Evolutionary conservation across 2,329 filamentous ascomycete species (phyloP), one percentile per base, ranked within the genome.

Genomic region (Fusarium euwallaceae): DNA sequence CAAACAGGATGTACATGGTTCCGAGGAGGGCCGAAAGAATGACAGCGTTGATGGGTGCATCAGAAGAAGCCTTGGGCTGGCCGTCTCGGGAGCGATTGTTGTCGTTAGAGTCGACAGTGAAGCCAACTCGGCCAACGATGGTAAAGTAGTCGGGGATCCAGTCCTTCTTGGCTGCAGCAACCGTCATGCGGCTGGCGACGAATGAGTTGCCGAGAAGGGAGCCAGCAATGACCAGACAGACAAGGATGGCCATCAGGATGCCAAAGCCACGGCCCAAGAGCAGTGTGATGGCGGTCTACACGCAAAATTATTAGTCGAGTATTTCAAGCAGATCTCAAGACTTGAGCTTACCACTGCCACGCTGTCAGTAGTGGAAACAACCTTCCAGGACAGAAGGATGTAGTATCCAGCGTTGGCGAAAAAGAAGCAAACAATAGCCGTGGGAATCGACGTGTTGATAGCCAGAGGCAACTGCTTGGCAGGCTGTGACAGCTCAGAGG

Each of bases 171-270:
- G 88, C 86, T 0, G 90, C 90, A 2, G 90, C 88, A 4, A 92
- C 88, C 0, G 88, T 87, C 85, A 92, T 90, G 32, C 90, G 87
- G 10, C 90, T 88, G 0, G 88, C 88, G 0, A 92, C 87, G 72
- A 92, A 92, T 0, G 90, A 90, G 78, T 92, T 92, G 27, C 89
- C 89, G 0, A 91, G 87, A 0, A 92, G 83, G 1, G 90, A 91
- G 2, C 90, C 90, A 1, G 89, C 89, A 6, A 91, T 90, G 0
- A 91, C 90, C 0, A 91, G 80, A 70, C 89, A 91, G 45, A 92
- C 89, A 1, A 92, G 79, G 0, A 88, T 74, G 1, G 90, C 90
- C 2, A 90, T 86, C 0, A 87, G 71, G 43, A 90, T 85, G 5
- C 89, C 90, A 59, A 88, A 87, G 0, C 80, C 84, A 0, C 82